A percentile compares a stretch with the other conserved stretches of the same genome.
Evolutionary conservation across 192 early-diverging fungal genomes (phyloP).

Genomic region (Coemansia sp.): DNA sequence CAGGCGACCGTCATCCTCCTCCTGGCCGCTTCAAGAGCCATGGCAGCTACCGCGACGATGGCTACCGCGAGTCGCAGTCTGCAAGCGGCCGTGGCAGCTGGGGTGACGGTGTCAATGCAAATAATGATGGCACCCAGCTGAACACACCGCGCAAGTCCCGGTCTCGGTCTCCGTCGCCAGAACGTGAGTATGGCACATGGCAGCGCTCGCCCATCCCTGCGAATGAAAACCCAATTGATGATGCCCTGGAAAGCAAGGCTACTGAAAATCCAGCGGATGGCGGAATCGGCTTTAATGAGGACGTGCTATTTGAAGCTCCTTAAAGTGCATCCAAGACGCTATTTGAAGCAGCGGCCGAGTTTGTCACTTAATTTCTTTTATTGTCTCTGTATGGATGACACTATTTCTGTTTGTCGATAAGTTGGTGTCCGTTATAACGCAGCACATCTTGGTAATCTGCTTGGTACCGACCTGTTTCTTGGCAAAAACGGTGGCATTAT

Average conservation of each 20-base stretch:
- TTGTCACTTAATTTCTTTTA: no score
- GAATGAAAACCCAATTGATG: neutral
- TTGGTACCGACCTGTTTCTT: no score
- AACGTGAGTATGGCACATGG: constrained; percentile 1
- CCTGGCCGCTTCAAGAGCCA: neutral
- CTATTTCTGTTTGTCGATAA: no score
- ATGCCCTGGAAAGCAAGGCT: neutral
- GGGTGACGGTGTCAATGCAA: neutral
- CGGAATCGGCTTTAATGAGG: constrained; percentile 8
- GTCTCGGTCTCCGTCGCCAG: constrained; percentile 3
- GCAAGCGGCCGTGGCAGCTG: neutral
- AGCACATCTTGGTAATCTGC: no score
- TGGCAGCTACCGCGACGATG: constrained; percentile 1
- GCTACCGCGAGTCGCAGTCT: neutral
- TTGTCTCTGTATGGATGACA: no score
- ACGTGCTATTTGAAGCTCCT: constrained; percentile 16
- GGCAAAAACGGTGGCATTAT: no score
- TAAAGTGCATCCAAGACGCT: no score
- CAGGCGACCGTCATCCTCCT: neutral
- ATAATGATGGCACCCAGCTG: neutral
- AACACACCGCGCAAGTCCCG: neutral
- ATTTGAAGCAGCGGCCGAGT: no score
- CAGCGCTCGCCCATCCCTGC: neutral
- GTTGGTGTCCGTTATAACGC: no score
- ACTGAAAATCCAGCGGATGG: neutral